These are phyloP conservation scores for Wallacemonas rigidus DNA, from an alignment of 208 protist genomes.

Conservation along the genomic window DNA sequence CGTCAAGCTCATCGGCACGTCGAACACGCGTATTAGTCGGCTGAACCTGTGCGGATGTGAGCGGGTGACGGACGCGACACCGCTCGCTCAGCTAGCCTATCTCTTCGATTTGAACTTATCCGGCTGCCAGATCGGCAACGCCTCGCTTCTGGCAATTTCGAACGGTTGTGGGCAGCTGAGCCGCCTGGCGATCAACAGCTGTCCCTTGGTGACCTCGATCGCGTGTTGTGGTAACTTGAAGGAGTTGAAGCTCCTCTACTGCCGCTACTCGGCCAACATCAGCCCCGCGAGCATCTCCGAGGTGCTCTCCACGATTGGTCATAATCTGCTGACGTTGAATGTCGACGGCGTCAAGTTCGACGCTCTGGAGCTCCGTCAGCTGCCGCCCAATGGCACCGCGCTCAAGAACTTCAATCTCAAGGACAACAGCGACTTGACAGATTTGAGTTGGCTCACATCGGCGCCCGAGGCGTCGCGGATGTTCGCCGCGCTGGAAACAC, in stretches of 20 bases:
- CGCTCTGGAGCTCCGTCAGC: constrained; percentile 30
- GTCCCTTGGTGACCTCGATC: constrained; percentile 49
- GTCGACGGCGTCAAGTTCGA: constrained; percentile 66
- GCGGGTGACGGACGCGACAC: constrained; percentile 50
- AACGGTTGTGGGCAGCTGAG: constrained; percentile 59
- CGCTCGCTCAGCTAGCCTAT: constrained; percentile 51
- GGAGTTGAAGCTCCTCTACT: constrained; percentile 77
- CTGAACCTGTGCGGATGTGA: constrained; percentile 76
- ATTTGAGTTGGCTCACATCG: constrained; percentile 45
- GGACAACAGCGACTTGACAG: constrained; percentile 55
- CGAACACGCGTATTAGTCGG: constrained; percentile 65
- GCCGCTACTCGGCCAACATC: constrained; percentile 76
- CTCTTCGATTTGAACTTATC: constrained; percentile 76
- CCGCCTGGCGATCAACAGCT: constrained; percentile 79
- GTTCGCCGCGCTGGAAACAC: constrained; percentile 52
- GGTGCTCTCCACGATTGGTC: constrained; percentile 48
- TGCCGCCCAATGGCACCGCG: constrained; percentile 28
- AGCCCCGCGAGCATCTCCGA: constrained; percentile 37
- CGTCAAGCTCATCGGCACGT: constrained; percentile 52
- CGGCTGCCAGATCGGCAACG: constrained; percentile 50
- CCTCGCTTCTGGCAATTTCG: constrained; percentile 51
- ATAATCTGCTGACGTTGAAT: constrained; percentile 66
- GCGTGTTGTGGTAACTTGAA: constrained; percentile 42
- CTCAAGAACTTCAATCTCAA: constrained; percentile 75
- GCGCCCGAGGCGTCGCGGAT: constrained; percentile 15